Evolutionary conservation across 2,329 filamentous ascomycete genomes (phyloP), one percentile per base, ranked within the genome.

Genomic region (Penicillium sp.): DNA sequence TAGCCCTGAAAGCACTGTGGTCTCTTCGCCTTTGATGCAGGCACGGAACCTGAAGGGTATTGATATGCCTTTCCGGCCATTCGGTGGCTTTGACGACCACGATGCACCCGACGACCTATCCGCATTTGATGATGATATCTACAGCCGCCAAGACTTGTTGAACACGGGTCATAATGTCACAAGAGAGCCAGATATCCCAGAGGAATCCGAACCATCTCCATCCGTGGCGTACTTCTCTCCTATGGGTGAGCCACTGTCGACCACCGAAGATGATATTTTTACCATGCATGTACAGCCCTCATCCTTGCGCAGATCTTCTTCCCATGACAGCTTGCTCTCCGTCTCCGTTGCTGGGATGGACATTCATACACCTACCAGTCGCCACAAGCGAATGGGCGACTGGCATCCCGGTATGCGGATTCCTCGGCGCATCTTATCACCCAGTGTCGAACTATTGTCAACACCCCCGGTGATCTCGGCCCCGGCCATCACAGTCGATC

Each of bases 321-420:
- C 92, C 1, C 91, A 96, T 65, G 92, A 97, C 70, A 96, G 90
- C 18, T 87, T 97, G 59, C 83, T 97, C 63, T 97, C 92, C 0
- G 82, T 96, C 63, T 97, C 92, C 0, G 82, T 96, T 2, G 85
- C 87, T 0, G 92, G 91, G 2, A 87, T 96, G 71, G 93, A 97
- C 69, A 95, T 96, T 48, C 92, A 96, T 71, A 92, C 89, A 0
- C 80, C 95, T 5, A 87, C 88, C 66, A 81, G 82, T 1, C 84
- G 89, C 4, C 90, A 90, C 0, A 90, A 89, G 34, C 90, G 95
- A 66, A 82, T 94, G 56, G 84, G 87, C 18, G 78, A 22, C 68
- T 85, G 59, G 70, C 81, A 49, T 78, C 79, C 32, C 75, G 83
- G 24, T 79, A 59, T 68, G 35, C 70, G 76, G 42, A 74, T 77